Base-by-base conservation (phyloP, 208 protist genomes). In the Angomonas desouzai region DNA sequence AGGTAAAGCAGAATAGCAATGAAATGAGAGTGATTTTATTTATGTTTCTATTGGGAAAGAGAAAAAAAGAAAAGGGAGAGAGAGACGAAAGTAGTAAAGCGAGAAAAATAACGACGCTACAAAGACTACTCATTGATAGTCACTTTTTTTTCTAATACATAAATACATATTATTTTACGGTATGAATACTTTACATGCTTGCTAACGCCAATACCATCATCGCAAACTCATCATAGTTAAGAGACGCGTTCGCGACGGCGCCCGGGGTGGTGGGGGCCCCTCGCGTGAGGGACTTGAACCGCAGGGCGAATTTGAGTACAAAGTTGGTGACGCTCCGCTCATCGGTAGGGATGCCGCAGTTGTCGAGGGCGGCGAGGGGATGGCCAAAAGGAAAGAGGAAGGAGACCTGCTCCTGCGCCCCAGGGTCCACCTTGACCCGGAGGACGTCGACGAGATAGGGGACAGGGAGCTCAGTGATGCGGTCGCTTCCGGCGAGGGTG, bases 221-320 rank as follows among this genome's bases (percentile, higher is more conserved):
- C 10, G 89, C 92, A 55, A 94, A 94, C 60, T 91, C 83, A 16
- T 85, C 79, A 66, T 92, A 92, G 68, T 88, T 92, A 13, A 94
- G 70, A 13, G 70, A 63, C 13, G 74, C 51, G 49, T 60, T 51
- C n/a, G 45, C 1, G 4, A 18, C 23, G 3, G 6, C 7, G 16
- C 16, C 18, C 2, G 48, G 25, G 22, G 20, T 25, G 2, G 58
- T 25, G 2, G 58, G 29, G 10, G 30, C 4, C 29, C 57, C 36
- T 0, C 64, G 58, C 62, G 69, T 76, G 23, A 76, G 64, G n/a
- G 61, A 20, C 22, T 70, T n/a, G n/a, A 76, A 76, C 13, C 64
- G 70, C 18, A 49, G 43, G 55, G 72, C 72, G 63, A 87, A 91
- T 7, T 71, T 55, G 68, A 79, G 79, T 10, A 91, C 84, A 67